phyloP scores from a whole-genome alignment of 495 filamentous ascomycete genomes.

The Trichoderma erinaceum region DNA sequence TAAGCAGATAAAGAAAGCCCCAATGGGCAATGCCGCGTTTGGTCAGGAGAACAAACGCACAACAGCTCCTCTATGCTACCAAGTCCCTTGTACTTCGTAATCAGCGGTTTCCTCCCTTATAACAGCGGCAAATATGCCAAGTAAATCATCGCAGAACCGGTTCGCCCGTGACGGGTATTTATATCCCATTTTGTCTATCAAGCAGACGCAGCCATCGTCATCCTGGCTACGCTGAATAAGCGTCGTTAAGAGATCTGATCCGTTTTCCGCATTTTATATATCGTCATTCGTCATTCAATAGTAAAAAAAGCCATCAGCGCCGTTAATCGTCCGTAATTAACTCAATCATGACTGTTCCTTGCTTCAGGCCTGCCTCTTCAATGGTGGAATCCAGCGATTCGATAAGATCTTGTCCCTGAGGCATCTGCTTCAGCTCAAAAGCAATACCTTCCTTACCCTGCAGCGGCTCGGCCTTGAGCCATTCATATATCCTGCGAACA shows the following conservation, averaged over 20 bases:
- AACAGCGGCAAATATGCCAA: background rate
- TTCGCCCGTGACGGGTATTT: background rate
- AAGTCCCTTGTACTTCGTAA: background rate
- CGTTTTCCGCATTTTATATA: background rate
- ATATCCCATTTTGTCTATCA: constrained; percentile 6
- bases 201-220: background rate
- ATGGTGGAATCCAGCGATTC: constrained; percentile 65
- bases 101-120: background rate
- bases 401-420: constrained; percentile 74
- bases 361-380: constrained; percentile 77
- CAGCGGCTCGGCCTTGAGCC: constrained; percentile 79
- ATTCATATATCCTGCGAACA: constrained; percentile 84
- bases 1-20: background rate
- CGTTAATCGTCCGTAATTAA: constrained; percentile 58
- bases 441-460: constrained; percentile 67
- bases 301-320: background rate
- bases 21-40: background rate
- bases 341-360: constrained; percentile 89
- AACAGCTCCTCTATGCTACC: background rate
- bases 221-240: background rate
- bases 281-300: constrained; percentile 5
- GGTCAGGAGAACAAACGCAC: background rate
- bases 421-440: constrained; percentile 72
- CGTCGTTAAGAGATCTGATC: background rate
- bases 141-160: background rate